Evolutionary conservation across 2,329 filamentous ascomycete genomes (phyloP).

Genomic region (Sclerotiophoma versabilis): DNA sequence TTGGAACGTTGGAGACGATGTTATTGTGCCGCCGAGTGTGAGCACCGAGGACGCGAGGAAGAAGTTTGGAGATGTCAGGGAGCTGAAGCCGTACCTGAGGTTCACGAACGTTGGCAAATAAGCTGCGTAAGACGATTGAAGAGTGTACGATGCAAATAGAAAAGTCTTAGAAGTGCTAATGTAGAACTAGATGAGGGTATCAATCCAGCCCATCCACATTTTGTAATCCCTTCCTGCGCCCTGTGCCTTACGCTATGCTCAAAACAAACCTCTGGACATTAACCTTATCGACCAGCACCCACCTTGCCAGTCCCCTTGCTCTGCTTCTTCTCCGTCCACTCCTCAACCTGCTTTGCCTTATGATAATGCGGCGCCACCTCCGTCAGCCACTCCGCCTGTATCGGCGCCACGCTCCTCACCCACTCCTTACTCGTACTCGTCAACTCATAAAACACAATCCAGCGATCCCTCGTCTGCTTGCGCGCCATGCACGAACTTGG

Average conservation of each 20-base stretch:
- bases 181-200: constrained; percentile 11
- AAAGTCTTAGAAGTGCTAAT: not conserved
- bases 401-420: constrained; percentile 85
- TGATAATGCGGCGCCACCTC: constrained; percentile 95
- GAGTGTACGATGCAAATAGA: not conserved
- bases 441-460: constrained; percentile 86
- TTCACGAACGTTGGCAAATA: constrained; percentile 64
- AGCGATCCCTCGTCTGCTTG: constrained; percentile 80
- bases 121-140: not conserved
- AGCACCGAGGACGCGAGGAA: constrained; percentile 85
- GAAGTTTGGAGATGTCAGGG: constrained; percentile 78
- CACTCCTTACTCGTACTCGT: constrained; percentile 89
- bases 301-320: constrained; percentile 56
- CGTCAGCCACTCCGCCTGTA: constrained; percentile 82
- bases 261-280: not conserved
- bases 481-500: constrained; percentile 74
- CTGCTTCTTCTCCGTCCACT: constrained; percentile 76
- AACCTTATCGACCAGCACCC: not conserved
- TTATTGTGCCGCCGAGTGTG: constrained; percentile 86
- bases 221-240: not conserved
- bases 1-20: constrained; percentile 88
- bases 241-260: constrained; percentile 10
- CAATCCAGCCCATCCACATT: not conserved
- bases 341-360: constrained; percentile 88
- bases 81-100: constrained; percentile 73